These are phyloP conservation scores for Singerocomus rubriflavus DNA, from an alignment of 1,284 basidiomycete genomes.

Conservation along the genomic window DNA sequence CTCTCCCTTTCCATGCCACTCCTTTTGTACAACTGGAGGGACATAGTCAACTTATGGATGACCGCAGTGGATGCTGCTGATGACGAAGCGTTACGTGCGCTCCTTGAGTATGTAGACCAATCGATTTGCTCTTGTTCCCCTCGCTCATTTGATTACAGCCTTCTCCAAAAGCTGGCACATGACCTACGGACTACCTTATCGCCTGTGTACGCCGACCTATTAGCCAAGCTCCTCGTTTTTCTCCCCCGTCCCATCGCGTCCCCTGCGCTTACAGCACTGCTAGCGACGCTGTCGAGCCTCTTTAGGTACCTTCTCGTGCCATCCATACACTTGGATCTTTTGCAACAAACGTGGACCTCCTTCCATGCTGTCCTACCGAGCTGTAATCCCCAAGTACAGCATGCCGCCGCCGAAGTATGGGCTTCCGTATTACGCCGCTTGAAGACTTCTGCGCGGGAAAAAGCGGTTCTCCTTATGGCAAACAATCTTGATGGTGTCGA, in stretches of 20 bases:
- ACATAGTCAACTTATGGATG: slow-evolving; percentile 63
- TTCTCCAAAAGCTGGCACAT: slow-evolving; percentile 71
- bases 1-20: slow-evolving; percentile 78
- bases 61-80: slow-evolving; percentile 53
- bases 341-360: slow-evolving; percentile 56
- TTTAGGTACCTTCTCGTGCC: slow-evolving; percentile 73
- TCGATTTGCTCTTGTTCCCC: not conserved
- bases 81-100: slow-evolving; percentile 63
- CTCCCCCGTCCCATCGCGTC: slow-evolving; percentile 57
- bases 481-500: slow-evolving; percentile 45
- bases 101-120: slow-evolving; percentile 62
- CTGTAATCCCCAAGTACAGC: slow-evolving; percentile 65
- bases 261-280: slow-evolving; percentile 57
- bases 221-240: slow-evolving; percentile 53
- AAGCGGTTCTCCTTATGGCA: slow-evolving; percentile 50
- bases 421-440: slow-evolving; percentile 63
- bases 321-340: slow-evolving; percentile 44
- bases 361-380: slow-evolving; percentile 50
- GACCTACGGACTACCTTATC: slow-evolving; percentile 71
- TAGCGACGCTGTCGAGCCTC: slow-evolving; percentile 60
- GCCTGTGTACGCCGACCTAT: slow-evolving; percentile 54
- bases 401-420: slow-evolving; percentile 78
- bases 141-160: slow-evolving; percentile 39
- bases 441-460: slow-evolving; percentile 51
- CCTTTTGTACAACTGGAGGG: slow-evolving; percentile 75